Evolutionary conservation across 106 monocot species (phyloP), one percentile per base, ranked within the genome.

Genomic region (Gastrodia elata): DNA sequence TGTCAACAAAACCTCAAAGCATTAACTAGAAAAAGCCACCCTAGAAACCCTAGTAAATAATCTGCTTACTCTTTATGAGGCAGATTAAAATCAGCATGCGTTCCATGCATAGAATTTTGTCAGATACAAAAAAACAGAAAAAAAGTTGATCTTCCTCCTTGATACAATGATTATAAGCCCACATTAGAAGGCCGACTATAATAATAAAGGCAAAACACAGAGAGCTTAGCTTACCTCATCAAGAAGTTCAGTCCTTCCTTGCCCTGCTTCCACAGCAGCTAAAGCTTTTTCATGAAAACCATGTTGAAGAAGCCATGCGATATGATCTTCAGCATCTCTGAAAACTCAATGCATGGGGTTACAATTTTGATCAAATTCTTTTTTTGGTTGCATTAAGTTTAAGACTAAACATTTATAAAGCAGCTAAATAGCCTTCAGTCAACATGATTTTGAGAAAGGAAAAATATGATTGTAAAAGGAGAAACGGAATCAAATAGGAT

Each of bases 241-340:
- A 80, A 91, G 82, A 77, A 95, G 89, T 43, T 89, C 91, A 35
- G 80, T 86, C 22, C 80, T 77, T 57, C 91, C 95, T 46, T 95
- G 83, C 30, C 91, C 91, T 38, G 95, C 95, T 84, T 95, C 95
- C 76, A 83, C 96, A 76, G 89, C 92, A 77, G 90, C 97, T 79
- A 98, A 93, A 76, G 97, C 97, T 71, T 91, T 93, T 80, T 93
- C 97, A 87, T 98, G 93, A 34, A 61, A 88, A 16, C 93, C 97
- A 85, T 98, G 97, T 80, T 91, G 84, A 82, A 98, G 86, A 78
- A 98, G 93, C 97, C 97, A 98, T 67, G 83, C 71, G 68, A 98
- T 98, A 85, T 98, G 97, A 86, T 98, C 97, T 91, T 98, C 97
- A 79, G 93, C 88, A 85, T 98, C 97, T 86, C 97, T 98, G 59